Base-by-base conservation (phyloP, 2,329 filamentous ascomycete species). In the Pseudogymnoascus sp. region DNA sequence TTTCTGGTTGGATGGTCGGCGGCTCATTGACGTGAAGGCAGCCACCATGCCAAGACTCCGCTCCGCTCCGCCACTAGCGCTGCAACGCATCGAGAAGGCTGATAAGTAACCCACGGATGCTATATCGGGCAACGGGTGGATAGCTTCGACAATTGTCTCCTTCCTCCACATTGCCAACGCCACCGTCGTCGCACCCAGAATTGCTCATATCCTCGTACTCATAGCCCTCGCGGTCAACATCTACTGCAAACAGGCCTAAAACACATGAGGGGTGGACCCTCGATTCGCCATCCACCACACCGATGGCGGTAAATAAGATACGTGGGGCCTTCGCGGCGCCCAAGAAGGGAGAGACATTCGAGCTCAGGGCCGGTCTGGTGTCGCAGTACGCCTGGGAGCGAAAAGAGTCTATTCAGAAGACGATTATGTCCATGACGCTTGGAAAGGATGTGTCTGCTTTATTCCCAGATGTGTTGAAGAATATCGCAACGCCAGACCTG, bases 341-440 rank as follows among this genome's bases (percentile, higher is more conserved):
- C 69, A 86, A 88, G 72, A 99, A 99, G 80, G 94, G 94, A 75
- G 94, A 99, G 79, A 99, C 94, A 14, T 97, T 96, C 74, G 94
- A 99, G 81, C 79, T 99, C 76, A 88, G 94, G 74, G 91, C 93
- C 66, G 94, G 94, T 38, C 80, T 99, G 74, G 94, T 95, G 66
- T 99, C 94, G 66, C 94, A 99, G 79, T 99, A 97, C 88, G 94
- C 94, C 63, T 97, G 95, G 78, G 94, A 99, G 83, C 88, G 91
- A 71, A 99, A 99, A 77, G 94, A 99, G 80, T 90, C 94, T 22
- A 99, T 99, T 69, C 94, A 99, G 74, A 97, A 96, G 82, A 99
- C 94, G 66, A 99, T 99, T 78, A 97, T 97, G 92, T 92, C 94
- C 73, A 99, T 99, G 94, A 99, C 94, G 1, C 76, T 99, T 69